A percentile compares a stretch with the other conserved stretches of the same genome.
Conservation (phyloP, 2,329 filamentous ascomycete genomes). For the Trichoderma hamatum region DNA sequence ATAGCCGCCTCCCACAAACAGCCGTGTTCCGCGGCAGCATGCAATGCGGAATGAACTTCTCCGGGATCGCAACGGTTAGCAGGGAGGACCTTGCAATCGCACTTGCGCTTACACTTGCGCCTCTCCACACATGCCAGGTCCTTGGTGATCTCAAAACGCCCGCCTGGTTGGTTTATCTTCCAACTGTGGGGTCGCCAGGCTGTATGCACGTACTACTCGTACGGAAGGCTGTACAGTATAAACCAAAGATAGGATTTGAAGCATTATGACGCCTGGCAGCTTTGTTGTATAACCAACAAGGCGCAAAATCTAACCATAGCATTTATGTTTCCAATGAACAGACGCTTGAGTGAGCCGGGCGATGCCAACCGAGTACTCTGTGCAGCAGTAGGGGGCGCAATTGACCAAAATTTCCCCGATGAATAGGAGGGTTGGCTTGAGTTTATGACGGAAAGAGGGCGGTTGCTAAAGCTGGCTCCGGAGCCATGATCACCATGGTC, state of each 20-base stretch:
- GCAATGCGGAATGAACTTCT: conserved; percentile 5
- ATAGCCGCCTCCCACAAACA: background rate
- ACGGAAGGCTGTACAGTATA: background rate
- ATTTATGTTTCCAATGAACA: background rate
- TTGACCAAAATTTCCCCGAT: background rate
- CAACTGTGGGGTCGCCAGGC: conserved; percentile 21
- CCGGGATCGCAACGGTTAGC: conserved; percentile 20
- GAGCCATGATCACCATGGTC: background rate
- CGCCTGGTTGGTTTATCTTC: conserved; percentile 1
- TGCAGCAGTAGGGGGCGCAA: background rate
- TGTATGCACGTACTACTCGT: background rate
- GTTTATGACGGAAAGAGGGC: background rate
- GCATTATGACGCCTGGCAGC: background rate
- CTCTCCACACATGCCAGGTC: conserved; percentile 22
- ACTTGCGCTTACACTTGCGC: conserved; percentile 14
- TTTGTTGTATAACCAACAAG: background rate
- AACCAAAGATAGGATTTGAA: background rate
- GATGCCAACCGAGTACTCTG: background rate
- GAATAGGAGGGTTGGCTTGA: background rate
- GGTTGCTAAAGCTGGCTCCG: background rate
- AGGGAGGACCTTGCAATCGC: conserved; percentile 17
- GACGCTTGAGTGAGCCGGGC: background rate
- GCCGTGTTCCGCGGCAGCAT: background rate
- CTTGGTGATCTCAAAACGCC: conserved; percentile 11
- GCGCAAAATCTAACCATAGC: background rate